Base-by-base conservation (phyloP, 176 grass and related monocot species). In the Aegilops bicornis region DNA sequence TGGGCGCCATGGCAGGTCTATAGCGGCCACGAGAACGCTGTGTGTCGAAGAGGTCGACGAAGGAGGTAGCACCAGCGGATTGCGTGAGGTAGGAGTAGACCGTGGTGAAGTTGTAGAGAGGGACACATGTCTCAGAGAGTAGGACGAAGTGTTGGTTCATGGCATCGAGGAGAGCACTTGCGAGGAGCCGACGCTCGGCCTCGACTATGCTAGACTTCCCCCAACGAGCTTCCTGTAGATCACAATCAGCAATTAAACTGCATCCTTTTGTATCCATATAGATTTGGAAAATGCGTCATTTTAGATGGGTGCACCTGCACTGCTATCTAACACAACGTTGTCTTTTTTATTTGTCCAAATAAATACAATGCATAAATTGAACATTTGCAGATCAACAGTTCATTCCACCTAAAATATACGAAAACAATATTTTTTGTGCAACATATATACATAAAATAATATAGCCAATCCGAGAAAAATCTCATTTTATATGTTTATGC, bases 121-220 rank as follows among this genome's bases (percentile, higher is more conserved):
- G 93, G 25, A 90, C 84, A 82, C 90, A 88, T 1, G 90, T 72
- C 48, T 92, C 90, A 8, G 90, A 92, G 10, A 95, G 78, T 16
- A 95, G 82, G 19, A 90, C 87, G 23, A 95, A 92, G 6, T 82
- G 85, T 47, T 92, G 67, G 32, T 95, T 95, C 2, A 60, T 69
- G 29, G 47, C 10, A 72, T 95, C 93, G n/a, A 95, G 85, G 2
- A 95, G 72, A 24, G 93, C 93, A 39, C 73, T 95, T 1, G 90
- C 93, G 23, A 95, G 69, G 3, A 95, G 68, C 3, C 93, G 90
- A 16, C 58, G 87, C 73, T 90, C 87, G 0, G 88, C 90, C 4
- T 95, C 93, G 8, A 80, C 77, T 32, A 92, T 85, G 35, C 29
- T 95, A 31, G 87, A 86, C 36, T 78, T 8, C 3, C 93, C 90